Percentiles rank a stretch among this genome's conserved stretches.
Conservation (phyloP, 129 eudicot genomes). For the Flaveria bidentis region DNA sequence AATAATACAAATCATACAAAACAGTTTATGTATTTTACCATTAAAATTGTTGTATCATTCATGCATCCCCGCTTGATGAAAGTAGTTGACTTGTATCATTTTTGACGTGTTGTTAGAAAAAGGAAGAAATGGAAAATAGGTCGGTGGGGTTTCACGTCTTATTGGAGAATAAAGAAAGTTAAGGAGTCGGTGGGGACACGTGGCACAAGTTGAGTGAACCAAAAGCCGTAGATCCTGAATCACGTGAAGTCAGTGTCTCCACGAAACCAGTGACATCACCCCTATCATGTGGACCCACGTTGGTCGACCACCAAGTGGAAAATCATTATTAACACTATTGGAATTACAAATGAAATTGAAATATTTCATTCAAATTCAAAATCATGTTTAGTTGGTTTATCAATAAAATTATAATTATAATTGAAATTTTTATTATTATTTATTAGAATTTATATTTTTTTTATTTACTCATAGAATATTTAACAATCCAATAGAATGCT, state of each 20-base stretch:
- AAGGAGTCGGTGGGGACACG: conserved; percentile 32
- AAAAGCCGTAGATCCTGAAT: conserved; percentile 20
- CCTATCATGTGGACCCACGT: background rate
- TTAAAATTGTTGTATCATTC: background rate
- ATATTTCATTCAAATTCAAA: too few relatives aligned
- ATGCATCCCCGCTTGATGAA: background rate
- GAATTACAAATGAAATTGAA: too few relatives aligned
- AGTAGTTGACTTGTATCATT: background rate
- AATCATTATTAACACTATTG: background rate
- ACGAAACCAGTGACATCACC: conserved; percentile 16
- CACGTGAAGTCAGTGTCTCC: conserved; percentile 39
- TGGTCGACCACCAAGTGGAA: background rate
- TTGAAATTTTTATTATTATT: too few relatives aligned
- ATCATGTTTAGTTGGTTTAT: too few relatives aligned
- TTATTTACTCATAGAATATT: too few relatives aligned
- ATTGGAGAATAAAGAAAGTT: background rate
- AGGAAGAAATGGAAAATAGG: conserved; percentile 7
- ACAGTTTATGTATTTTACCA: too few relatives aligned
- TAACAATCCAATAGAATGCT: too few relatives aligned
- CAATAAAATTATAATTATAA: too few relatives aligned
- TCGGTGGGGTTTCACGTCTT: conserved; percentile 36
- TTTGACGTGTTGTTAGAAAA: background rate
- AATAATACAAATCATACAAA: too few relatives aligned
- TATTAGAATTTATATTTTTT: too few relatives aligned
- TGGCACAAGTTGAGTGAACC: conserved; percentile 26